These are phyloP conservation scores for Xylariales sp. DNA, from an alignment of 2,329 filamentous ascomycete genomes.

Conservation along the genomic window DNA sequence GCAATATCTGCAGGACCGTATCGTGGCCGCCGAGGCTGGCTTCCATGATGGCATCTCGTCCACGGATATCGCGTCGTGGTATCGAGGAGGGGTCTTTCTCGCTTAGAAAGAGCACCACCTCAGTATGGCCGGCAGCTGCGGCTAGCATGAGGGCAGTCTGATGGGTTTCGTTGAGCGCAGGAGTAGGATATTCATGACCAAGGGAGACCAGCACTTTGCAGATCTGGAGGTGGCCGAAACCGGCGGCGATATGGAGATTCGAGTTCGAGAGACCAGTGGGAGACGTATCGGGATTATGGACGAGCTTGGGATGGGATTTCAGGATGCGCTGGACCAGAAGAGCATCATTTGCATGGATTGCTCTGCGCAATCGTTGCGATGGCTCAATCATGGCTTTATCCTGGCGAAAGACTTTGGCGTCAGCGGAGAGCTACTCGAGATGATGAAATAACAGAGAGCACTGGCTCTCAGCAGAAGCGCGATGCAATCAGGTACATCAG, in stretches of 20 bases:
- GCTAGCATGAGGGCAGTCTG: slow-evolving; percentile 82
- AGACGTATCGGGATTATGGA: slow-evolving; percentile 75
- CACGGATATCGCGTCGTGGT: slow-evolving; percentile 58
- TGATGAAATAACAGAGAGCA: no score
- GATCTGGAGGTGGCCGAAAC: slow-evolving; percentile 65
- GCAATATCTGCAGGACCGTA: slow-evolving; percentile 58
- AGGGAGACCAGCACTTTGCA: slow-evolving; percentile 65
- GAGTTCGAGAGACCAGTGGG: slow-evolving; percentile 70
- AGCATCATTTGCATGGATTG: slow-evolving; percentile 70
- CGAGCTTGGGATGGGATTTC: slow-evolving; percentile 61
- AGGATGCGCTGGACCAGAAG: slow-evolving; percentile 74
- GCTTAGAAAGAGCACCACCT: slow-evolving; percentile 68
- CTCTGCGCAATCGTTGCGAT: slow-evolving; percentile 71
- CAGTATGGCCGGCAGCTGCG: slow-evolving; percentile 62
- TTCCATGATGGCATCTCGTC: slow-evolving; percentile 69
- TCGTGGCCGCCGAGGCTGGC: slow-evolving; percentile 58
- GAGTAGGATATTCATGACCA: slow-evolving; percentile 68
- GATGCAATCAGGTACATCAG: no score
- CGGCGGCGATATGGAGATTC: slow-evolving; percentile 75
- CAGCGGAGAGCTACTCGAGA: no score
- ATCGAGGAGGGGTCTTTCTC: slow-evolving; percentile 60
- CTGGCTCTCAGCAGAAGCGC: no score
- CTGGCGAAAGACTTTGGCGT: not conserved
- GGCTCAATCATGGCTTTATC: slow-evolving; percentile 76
- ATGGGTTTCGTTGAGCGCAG: slow-evolving; percentile 73